A percentile compares a stretch with the other conserved stretches of the same genome.
These are phyloP conservation scores for Citeromyces hawaiiensis DNA, from an alignment of 1,139 yeast genomes.

Conservation along the genomic window DNA sequence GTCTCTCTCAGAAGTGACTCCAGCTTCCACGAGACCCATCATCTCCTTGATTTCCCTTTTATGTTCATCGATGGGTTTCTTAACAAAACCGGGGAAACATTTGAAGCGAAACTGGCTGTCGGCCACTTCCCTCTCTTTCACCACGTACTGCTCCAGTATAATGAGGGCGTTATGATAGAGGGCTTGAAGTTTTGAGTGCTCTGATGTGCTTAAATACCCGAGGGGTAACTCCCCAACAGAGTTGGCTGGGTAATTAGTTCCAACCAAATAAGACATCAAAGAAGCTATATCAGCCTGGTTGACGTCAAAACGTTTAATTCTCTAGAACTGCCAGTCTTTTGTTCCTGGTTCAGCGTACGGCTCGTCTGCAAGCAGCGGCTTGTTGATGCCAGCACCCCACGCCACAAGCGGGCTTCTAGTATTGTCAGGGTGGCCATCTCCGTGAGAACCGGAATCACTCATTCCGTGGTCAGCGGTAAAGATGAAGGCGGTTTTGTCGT, in stretches of 20 bases:
- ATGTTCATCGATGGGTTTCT: slow-evolving; percentile 29
- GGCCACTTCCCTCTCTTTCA: slow-evolving; percentile 63
- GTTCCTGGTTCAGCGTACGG: slow-evolving; percentile 40
- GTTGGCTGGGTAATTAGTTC: slow-evolving; percentile 82
- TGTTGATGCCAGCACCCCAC: slow-evolving; percentile 94
- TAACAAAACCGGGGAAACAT: slow-evolving; percentile 43
- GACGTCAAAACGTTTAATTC: slow-evolving; percentile 72
- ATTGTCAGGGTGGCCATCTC: slow-evolving; percentile 97
- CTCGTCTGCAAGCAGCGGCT: slow-evolving; percentile 38
- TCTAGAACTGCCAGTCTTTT: slow-evolving; percentile 61
- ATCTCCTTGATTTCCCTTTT: slow-evolving; percentile 25
- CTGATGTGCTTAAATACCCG: slow-evolving; percentile 46
- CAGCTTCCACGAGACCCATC: slow-evolving; percentile 15
- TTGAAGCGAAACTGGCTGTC: slow-evolving; percentile 62
- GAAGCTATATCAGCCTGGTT: slow-evolving; percentile 96
- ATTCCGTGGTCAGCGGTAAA: slow-evolving; percentile 98
- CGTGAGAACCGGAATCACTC: slow-evolving; percentile 98
- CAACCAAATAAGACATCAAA: slow-evolving; percentile 82
- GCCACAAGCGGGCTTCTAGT: slow-evolving; percentile 94
- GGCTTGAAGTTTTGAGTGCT: slow-evolving; percentile 52
- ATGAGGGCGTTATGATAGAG: slow-evolving; percentile 68
- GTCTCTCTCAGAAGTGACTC: slow-evolving; percentile 20
- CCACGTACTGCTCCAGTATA: slow-evolving; percentile 82
- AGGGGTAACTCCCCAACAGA: slow-evolving; percentile 93
- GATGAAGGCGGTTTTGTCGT: slow-evolving; percentile 78